A percentile compares a stretch with the other conserved stretches of the same genome.
Evolutionary conservation across 306 rosid species (phyloP).

Genomic region (Cucurbita maxima): DNA sequence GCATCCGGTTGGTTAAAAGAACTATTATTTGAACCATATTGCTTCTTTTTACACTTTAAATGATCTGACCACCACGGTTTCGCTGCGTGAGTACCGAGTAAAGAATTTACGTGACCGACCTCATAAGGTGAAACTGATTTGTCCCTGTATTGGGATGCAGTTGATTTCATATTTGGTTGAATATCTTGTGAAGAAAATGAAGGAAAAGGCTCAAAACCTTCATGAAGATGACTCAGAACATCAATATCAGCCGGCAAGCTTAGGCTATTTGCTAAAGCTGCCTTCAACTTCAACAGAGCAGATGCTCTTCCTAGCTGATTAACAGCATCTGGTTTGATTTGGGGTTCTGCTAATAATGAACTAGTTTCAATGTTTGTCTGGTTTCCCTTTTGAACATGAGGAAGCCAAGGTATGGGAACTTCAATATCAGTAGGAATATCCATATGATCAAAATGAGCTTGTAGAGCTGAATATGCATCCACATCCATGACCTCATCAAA

Average conservation of each 20-base stretch:
- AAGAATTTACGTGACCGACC: constrained; percentile 16
- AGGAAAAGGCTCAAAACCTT: constrained; percentile 9
- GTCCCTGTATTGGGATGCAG: constrained; percentile 13
- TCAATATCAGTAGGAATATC: constrained; percentile 70
- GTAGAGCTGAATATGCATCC: constrained; percentile 39
- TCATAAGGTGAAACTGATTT: constrained; percentile 15
- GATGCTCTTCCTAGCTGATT: constrained; percentile 10
- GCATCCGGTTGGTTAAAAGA: constrained; percentile 15
- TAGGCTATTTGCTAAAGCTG: constrained; percentile 16
- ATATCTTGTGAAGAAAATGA: constrained; percentile 16
- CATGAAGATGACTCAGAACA: constrained; percentile 12
- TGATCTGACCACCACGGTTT: constrained; percentile 31
- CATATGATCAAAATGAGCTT: constrained; percentile 49
- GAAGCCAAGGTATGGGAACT: constrained; percentile 61
- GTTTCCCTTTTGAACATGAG: constrained; percentile 12
- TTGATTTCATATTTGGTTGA: constrained; percentile 22
- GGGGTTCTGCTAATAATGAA: constrained; percentile 14
- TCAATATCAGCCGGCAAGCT: constrained; percentile 18
- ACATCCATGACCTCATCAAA: constrained; percentile 38
- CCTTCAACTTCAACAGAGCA: constrained; percentile 10
- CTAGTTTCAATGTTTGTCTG: constrained; percentile 18
- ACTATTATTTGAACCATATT: constrained; percentile 17
- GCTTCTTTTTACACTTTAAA: constrained; percentile 32
- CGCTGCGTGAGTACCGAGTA: constrained; percentile 25
- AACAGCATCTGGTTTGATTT: constrained; percentile 11